phyloP scores from a whole-genome alignment of 192 early-diverging fungal genomes.

The Coemansia sp. region DNA sequence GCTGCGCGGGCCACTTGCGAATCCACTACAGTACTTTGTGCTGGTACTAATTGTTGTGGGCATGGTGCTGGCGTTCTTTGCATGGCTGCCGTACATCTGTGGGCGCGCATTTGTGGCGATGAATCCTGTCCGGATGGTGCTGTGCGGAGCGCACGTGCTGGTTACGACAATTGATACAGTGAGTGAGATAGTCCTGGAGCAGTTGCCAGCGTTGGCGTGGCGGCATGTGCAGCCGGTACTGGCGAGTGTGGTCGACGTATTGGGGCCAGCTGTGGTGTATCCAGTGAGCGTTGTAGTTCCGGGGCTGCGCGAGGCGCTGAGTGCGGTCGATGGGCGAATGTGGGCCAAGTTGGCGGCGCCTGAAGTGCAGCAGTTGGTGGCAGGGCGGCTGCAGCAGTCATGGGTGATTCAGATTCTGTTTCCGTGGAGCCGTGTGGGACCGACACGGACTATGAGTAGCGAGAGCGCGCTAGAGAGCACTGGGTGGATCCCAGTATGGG shows the following conservation, averaged over 20 bases:
- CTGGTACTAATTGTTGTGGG: constrained; percentile 74
- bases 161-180: constrained; percentile 43
- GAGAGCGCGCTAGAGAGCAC: neutral
- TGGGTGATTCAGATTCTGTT: constrained; percentile 33
- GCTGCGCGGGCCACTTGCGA: constrained; percentile 78
- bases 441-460: constrained; percentile 7
- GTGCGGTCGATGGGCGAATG: constrained; percentile 7
- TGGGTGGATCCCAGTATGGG: neutral
- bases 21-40: constrained; percentile 77
- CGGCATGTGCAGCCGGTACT: constrained; percentile 12
- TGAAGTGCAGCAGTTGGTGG: constrained; percentile 6
- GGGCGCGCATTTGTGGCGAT: constrained; percentile 30
- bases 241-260: neutral
- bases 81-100: constrained; percentile 71
- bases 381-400: constrained; percentile 29
- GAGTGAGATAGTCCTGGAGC: constrained; percentile 29
- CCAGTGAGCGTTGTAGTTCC: constrained; percentile 7
- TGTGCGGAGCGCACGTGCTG: constrained; percentile 72
- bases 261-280: constrained; percentile 15
- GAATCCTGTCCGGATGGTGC: constrained; percentile 54
- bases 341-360: constrained; percentile 32
- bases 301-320: constrained; percentile 13
- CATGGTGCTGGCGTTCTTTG: constrained; percentile 65
- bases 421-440: constrained; percentile 21
- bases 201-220: constrained; percentile 13